phyloP scores from a whole-genome alignment of 1,139 yeast species.

The Yamadazyma sp. region DNA sequence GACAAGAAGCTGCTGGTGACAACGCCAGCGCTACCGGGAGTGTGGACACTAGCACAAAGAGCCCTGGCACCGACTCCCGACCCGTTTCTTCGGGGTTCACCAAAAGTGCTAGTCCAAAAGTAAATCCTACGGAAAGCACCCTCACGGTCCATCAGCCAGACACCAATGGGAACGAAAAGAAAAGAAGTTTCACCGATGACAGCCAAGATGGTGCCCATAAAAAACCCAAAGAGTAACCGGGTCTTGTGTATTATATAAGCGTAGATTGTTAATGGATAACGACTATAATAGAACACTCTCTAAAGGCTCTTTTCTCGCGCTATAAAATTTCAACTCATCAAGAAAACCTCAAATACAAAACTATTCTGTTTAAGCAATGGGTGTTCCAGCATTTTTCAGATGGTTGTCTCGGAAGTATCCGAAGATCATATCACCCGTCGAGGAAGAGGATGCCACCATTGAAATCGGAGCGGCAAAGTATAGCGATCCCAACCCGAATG shows the following conservation, averaged over 20 bases:
- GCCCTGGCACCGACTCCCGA: slow-evolving; percentile 5
- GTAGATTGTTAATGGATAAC: slow-evolving; percentile 1
- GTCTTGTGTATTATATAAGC: slow-evolving; percentile 2
- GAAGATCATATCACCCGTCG: slow-evolving; percentile 85
- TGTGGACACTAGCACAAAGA: slow-evolving; percentile 16
- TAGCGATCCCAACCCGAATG: slow-evolving; percentile 85
- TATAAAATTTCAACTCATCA: neutral
- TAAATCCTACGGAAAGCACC: slow-evolving; percentile 5
- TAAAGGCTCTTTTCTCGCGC: no score
- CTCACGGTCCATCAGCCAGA: slow-evolving; percentile 26
- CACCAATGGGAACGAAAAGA: slow-evolving; percentile 12
- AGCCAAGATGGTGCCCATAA: slow-evolving; percentile 12
- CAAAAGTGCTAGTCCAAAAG: neutral
- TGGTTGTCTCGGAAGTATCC: slow-evolving; percentile 96
- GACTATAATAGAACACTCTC: neutral
- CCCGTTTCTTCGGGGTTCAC: neutral
- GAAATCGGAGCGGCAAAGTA: slow-evolving; percentile 60
- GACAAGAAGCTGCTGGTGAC: slow-evolving; percentile 20
- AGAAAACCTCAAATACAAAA: neutral
- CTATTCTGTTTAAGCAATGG: slow-evolving; percentile 26
- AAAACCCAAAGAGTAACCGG: slow-evolving; percentile 17
- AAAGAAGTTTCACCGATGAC: slow-evolving; percentile 17
- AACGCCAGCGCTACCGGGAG: neutral
- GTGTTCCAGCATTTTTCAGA: slow-evolving; percentile 97
- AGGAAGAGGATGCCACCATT: slow-evolving; percentile 68